Evolutionary conservation across 176 grass and related monocot species (phyloP).

Genomic region (Melocanna baccifera): DNA sequence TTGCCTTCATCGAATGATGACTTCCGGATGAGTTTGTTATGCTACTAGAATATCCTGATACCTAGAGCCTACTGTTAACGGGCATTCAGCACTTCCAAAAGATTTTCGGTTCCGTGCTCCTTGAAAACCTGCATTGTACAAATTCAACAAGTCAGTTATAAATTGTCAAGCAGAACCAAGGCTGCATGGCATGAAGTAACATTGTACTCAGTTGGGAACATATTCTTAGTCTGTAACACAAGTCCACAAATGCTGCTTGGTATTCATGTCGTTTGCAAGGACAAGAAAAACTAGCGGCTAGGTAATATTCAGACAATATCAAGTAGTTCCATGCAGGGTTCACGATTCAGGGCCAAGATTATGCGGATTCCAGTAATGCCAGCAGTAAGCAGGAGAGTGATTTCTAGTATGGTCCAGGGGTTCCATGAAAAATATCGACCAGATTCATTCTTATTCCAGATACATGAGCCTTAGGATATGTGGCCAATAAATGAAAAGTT

Average conservation of each 20-base stretch:
- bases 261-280: neutral
- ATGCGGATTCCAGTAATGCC: neutral
- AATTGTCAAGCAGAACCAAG: conserved; percentile 3
- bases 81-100: conserved; percentile 54
- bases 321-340: conserved; percentile 8
- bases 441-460: neutral
- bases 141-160: conserved; percentile 8
- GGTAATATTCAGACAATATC: neutral
- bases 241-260: neutral
- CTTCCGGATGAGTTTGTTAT: conserved; percentile 47
- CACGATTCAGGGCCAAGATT: neutral
- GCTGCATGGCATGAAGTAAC: neutral
- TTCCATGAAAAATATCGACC: neutral
- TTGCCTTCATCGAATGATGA: conserved; percentile 33
- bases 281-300: neutral
- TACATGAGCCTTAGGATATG: neutral
- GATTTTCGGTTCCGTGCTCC: conserved; percentile 48
- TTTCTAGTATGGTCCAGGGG: neutral
- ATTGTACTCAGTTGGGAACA: neutral
- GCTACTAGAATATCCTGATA: conserved; percentile 39
- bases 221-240: neutral
- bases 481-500: neutral
- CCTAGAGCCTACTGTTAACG: conserved; percentile 43
- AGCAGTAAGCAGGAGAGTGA: neutral
- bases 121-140: conserved; percentile 55